Evolutionary conservation across 345 rosid species (phyloP), one percentile per base, ranked within the genome.

Genomic region (Lenwebbia sp.): DNA sequence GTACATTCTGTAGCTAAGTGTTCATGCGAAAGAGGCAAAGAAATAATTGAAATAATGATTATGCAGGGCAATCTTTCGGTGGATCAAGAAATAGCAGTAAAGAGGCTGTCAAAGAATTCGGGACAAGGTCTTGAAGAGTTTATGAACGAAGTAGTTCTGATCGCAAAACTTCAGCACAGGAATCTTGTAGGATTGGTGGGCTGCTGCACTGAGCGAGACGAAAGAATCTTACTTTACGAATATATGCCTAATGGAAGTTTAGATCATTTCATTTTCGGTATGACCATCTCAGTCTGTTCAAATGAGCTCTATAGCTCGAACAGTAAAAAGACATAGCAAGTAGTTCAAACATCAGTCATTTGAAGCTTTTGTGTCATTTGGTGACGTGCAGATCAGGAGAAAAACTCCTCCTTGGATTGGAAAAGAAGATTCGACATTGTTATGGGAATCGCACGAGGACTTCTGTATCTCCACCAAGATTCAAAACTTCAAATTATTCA

Each of bases 151-250:
- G 92, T 88, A 5, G 7, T 86, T 84, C 87, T 92, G 54, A 91
- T 90, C 37, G 92, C 93, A 10, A 92, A 89, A 62, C 93, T 94
- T n/a, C 94, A 94, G 82, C 94, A 94, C 89, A 88, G 90, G 84
- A 94, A 91, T 87, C 94, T 92, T 74, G 93, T 92, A 26, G 88
- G 81, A 83, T 89, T 94, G 6, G 41, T 89, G 6, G 94, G 94
- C 57, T 92, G 90, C 75, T 90, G 94, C 92, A 84, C 89, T 0
- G 91, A 92, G 9, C 81, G 84, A 86, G 90, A 87, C 22, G 90
- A 89, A 83, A 89, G 88, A 83, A 81, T 88, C 55, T 41, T 91
- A 56, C 76, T 91, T 11, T 91, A 90, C 7, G 94, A 92, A 56
- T 92, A 85, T 87, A 83, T 92, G 92, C 89, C 92, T 51, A 91